phyloP scores from a whole-genome alignment of 2,329 filamentous ascomycete genomes.

The Arthroderma sp. region DNA sequence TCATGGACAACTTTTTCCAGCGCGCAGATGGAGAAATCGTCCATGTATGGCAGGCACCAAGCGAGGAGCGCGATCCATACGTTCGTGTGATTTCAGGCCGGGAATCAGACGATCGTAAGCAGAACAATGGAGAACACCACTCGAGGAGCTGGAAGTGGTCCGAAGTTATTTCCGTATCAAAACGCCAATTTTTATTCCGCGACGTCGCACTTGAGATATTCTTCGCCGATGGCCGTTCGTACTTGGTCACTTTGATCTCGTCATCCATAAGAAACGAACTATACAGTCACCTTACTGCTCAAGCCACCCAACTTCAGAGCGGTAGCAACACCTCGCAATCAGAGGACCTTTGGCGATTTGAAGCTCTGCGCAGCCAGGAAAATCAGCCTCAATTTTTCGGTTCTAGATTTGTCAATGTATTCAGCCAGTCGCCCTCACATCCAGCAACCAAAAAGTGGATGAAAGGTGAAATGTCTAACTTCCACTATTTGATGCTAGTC shows the following conservation, averaged over 20 bases:
- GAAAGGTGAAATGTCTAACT: slow-evolving; percentile 91
- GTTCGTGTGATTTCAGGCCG: slow-evolving; percentile 82
- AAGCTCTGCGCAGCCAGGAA: slow-evolving; percentile 60
- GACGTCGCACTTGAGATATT: slow-evolving; percentile 96
- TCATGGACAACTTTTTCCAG: slow-evolving; percentile 95
- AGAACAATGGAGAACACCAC: slow-evolving; percentile 54
- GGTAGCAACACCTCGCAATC: slow-evolving; percentile 57
- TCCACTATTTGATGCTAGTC: slow-evolving; percentile 96
- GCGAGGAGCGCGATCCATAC: slow-evolving; percentile 87
- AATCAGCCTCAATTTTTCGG: slow-evolving; percentile 57
- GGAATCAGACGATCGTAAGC: slow-evolving; percentile 47
- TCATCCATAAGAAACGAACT: slow-evolving; percentile 64
- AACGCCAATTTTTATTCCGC: slow-evolving; percentile 84
- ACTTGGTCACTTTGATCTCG: slow-evolving; percentile 74
- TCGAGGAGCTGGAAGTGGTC: slow-evolving; percentile 87
- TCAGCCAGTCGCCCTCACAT: slow-evolving; percentile 69
- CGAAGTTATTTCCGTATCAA: slow-evolving; percentile 89
- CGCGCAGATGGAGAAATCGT: slow-evolving; percentile 91
- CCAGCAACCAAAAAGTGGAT: slow-evolving; percentile 83
- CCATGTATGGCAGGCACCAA: slow-evolving; percentile 84
- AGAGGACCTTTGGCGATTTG: slow-evolving; percentile 84
- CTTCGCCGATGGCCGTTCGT: slow-evolving; percentile 92
- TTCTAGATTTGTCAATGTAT: slow-evolving; percentile 82
- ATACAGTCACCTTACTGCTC: slow-evolving; percentile 58
- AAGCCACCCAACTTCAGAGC: slow-evolving; percentile 67